Base-by-base conservation (phyloP, 805 yeast species). In the Nakazawaea anatomiae region DNA sequence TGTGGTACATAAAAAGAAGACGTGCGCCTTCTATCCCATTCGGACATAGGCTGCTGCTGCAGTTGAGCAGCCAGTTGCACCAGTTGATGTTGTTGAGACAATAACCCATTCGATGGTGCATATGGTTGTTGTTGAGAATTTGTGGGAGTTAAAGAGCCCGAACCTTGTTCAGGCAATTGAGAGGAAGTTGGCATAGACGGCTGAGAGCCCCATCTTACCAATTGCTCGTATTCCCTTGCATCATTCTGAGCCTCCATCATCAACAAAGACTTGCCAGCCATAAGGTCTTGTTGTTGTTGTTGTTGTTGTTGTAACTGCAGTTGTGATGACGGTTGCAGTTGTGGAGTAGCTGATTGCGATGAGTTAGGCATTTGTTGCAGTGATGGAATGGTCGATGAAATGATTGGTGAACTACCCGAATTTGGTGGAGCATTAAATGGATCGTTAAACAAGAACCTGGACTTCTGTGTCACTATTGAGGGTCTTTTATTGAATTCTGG, bases 401-500 rank as follows among this genome's bases (percentile, higher is more conserved):
- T 25, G 46, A 40, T 44, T 46, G 59, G 35, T 46, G 52, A 61
- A 51, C 30, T 57, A 46, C 27, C 54, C 41, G 25, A 52, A 55
- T 28, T 55, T 25, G 49, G 45, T 14, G 54, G 45, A 44, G 47
- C 45, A 28, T 54, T 65, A 58, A 77, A 77, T 8, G 89, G 88
- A 60, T 84, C 89, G 56, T 83, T 77, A 61, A 85, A 85, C 39
- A 85, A 71, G 59, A 85, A 83, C 57, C 89, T 73, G n/a, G 87
- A 82, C 57, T 87, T 69, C 60, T 80, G 85, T 51, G 73, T 70
- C 38, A 80, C 80, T 45, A 79, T 63, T 14, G 82, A 74, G 47
- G 82, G 80, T 58, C 85, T 72, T 60, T 79, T 78, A 52, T 65
- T 48, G 35, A 51, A 53, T 36, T 47, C 41, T 10, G 39, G 25